phyloP scores from a whole-genome alignment of 352 stramenopile species.

The Globisporangium nodosum region DNA sequence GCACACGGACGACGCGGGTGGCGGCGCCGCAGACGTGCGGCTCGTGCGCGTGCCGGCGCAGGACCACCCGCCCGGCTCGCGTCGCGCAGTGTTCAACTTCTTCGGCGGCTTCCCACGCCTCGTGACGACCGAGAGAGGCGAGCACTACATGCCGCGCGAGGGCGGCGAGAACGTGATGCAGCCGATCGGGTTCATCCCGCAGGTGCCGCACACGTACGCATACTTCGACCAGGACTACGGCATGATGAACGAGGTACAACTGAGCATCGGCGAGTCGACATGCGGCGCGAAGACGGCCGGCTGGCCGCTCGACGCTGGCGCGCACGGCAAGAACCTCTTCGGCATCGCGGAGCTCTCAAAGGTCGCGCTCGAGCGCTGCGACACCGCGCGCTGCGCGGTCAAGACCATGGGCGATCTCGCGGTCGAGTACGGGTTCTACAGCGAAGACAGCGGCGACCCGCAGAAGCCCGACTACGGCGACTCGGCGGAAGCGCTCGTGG shows the following conservation, averaged over 20 bases:
- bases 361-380: constrained; percentile 87
- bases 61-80: constrained; percentile 35
- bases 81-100: constrained; percentile 66
- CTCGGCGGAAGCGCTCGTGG: constrained; percentile 81
- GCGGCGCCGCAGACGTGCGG: constrained; percentile 80
- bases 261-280: constrained; percentile 94
- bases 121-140: constrained; percentile 60
- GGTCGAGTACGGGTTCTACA: constrained; percentile 92
- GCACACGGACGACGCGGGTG: constrained; percentile 83
- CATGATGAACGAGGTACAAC: constrained; percentile 93
- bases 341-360: constrained; percentile 88
- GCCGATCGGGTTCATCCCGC: constrained; percentile 83
- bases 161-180: constrained; percentile 23
- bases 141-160: constrained; percentile 45
- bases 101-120: constrained; percentile 68
- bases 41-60: constrained; percentile 88
- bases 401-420: constrained; percentile 91
- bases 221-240: constrained; percentile 94
- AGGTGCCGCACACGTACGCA: constrained; percentile 89
- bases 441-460: constrained; percentile 77
- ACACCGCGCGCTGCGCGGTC: constrained; percentile 74
- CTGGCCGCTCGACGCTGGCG: constrained; percentile 44
- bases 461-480: constrained; percentile 49
- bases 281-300: constrained; percentile 81
- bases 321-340: constrained; percentile 83